phyloP scores from a whole-genome alignment of 495 filamentous ascomycete species.

The Mytilinidion resinicola region DNA sequence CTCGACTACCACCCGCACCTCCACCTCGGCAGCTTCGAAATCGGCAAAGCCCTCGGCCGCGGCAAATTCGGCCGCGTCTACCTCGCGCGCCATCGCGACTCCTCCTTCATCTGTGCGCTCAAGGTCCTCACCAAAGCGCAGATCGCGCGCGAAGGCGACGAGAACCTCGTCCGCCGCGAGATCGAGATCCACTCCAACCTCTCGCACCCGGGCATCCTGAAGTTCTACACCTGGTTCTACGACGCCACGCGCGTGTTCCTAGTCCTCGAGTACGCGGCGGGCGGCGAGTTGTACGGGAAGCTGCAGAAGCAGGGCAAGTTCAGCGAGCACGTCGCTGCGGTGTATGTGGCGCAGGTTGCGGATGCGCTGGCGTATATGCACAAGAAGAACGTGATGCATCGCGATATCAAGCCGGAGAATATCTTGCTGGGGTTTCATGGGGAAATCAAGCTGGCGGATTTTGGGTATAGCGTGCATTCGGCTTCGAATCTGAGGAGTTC shows the following conservation, averaged over 20 bases:
- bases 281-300: slow-evolving; percentile 87
- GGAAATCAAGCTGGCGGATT: slow-evolving; percentile 83
- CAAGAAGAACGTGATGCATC: slow-evolving; percentile 95
- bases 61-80: slow-evolving; percentile 16
- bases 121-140: slow-evolving; percentile 15
- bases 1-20: slow-evolving; percentile 25
- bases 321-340: slow-evolving; percentile 69
- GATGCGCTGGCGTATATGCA: slow-evolving; percentile 81
- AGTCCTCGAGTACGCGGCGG: slow-evolving; percentile 79
- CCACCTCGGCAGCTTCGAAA: slow-evolving; percentile 17
- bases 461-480: slow-evolving; percentile 49
- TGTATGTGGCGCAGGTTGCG: slow-evolving; percentile 82
- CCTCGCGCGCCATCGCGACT: slow-evolving; percentile 8
- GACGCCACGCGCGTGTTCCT: slow-evolving; percentile 83
- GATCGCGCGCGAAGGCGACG: not conserved
- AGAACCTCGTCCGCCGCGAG: slow-evolving; percentile 16
- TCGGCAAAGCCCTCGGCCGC: slow-evolving; percentile 16
- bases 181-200: slow-evolving; percentile 20
- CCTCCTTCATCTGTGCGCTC: slow-evolving; percentile 12
- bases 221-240: slow-evolving; percentile 52
- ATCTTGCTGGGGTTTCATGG: slow-evolving; percentile 71
- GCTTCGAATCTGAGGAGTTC: slow-evolving; percentile 8
- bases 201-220: slow-evolving; percentile 10
- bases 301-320: slow-evolving; percentile 81
- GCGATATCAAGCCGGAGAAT: slow-evolving; percentile 97